Evolutionary conservation across 805 yeast species (phyloP).

Genomic region (Monosporozyma aerobia): DNA sequence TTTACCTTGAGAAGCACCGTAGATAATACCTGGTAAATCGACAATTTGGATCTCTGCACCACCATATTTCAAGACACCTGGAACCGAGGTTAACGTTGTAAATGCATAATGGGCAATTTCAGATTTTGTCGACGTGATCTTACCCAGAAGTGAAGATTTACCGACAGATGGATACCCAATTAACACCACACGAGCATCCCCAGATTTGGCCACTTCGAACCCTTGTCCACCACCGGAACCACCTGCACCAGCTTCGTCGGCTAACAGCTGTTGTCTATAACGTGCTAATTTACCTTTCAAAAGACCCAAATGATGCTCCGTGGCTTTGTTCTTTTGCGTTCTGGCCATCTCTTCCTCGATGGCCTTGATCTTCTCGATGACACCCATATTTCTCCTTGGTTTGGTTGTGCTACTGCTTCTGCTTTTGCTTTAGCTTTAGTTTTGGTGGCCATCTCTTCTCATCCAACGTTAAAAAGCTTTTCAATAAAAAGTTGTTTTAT

Average conservation of each 20-base stretch:
- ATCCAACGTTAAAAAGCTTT: neutral
- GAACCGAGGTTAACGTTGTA: conserved; percentile 93
- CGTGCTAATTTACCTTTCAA: conserved; percentile 91
- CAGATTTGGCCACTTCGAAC: conserved; percentile 89
- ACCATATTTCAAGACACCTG: conserved; percentile 88
- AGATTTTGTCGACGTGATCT: conserved; percentile 86
- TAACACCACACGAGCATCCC: conserved; percentile 90
- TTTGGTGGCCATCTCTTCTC: neutral
- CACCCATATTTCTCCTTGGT: conserved; percentile 20
- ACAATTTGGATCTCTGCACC: conserved; percentile 96
- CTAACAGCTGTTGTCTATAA: conserved; percentile 81
- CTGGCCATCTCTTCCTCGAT: conserved; percentile 90
- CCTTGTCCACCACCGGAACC: conserved; percentile 69
- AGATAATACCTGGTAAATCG: conserved; percentile 95
- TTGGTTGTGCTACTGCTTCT: neutral
- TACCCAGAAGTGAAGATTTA: conserved; percentile 80
- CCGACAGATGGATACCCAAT: conserved; percentile 99
- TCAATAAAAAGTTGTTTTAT: neutral
- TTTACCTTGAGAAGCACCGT: conserved; percentile 94
- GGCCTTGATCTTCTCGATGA: conserved; percentile 66
- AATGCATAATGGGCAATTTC: conserved; percentile 93
- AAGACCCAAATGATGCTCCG: conserved; percentile 92
- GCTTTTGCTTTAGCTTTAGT: neutral
- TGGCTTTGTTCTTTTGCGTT: conserved; percentile 95
- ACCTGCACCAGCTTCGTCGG: conserved; percentile 69